A percentile compares a stretch with the other conserved stretches of the same genome.
Evolutionary conservation across 106 monocot species (phyloP).

Genomic region (Allium fistulosum): DNA sequence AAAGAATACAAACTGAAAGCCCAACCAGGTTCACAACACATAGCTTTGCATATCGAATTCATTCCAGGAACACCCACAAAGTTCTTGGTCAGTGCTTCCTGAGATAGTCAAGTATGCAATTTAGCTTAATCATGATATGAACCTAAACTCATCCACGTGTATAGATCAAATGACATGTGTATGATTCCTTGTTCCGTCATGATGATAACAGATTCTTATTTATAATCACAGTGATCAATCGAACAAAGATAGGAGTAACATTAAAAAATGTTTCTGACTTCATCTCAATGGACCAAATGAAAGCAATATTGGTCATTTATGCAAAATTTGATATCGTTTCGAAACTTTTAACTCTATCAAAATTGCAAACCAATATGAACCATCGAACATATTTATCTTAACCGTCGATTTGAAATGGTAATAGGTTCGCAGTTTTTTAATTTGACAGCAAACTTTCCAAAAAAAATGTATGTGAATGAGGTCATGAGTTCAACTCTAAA

Average conservation of each 20-base stretch:
- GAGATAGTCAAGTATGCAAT: conserved; percentile 11
- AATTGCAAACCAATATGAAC: not conserved
- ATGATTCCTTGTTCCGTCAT: not conserved
- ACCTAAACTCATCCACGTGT: not conserved
- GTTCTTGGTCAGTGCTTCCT: conserved; percentile 28
- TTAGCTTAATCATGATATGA: not conserved
- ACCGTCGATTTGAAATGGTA: not conserved
- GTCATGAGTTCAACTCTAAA: too few relatives aligned
- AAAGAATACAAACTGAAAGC: not conserved
- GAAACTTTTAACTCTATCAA: not conserved
- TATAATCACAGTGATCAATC: not conserved
- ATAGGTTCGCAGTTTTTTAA: not conserved
- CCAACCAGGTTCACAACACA: conserved; percentile 52
- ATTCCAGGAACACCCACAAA: conserved; percentile 45
- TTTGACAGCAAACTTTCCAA: too few relatives aligned
- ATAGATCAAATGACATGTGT: not conserved
- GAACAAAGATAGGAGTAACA: not conserved
- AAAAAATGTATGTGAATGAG: too few relatives aligned
- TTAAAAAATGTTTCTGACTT: not conserved
- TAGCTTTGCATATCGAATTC: conserved; percentile 49
- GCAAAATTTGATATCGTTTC: not conserved
- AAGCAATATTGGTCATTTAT: too few relatives aligned
- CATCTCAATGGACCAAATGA: too few relatives aligned
- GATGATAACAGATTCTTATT: not conserved
- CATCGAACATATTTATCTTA: not conserved